These are phyloP conservation scores for Spathaspora gorwiae DNA, from an alignment of 805 yeast genomes.

Conservation along the genomic window DNA sequence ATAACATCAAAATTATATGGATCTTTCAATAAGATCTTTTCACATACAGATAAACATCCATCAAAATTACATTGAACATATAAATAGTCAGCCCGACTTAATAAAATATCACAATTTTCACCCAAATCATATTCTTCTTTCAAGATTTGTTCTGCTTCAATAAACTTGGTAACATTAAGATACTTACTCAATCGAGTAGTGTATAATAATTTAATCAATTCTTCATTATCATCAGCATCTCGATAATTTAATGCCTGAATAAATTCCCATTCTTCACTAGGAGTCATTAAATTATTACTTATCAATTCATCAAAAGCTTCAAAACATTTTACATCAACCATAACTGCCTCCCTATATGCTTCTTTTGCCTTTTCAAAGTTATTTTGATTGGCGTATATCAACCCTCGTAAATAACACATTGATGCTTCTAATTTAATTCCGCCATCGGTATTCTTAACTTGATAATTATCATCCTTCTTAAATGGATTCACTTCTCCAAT, in stretches of 20 bases:
- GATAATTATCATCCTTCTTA: constrained; percentile 36
- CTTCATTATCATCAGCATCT: constrained; percentile 74
- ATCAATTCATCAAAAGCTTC: constrained; percentile 86
- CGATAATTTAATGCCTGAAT: constrained; percentile 60
- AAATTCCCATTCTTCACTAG: constrained; percentile 84
- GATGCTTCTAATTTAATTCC: constrained; percentile 87
- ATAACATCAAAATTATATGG: constrained; percentile 65
- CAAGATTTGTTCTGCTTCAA: constrained; percentile 63
- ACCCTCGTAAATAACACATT: constrained; percentile 79
- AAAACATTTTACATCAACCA: constrained; percentile 84
- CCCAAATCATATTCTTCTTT: constrained; percentile 68
- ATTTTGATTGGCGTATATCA: constrained; percentile 75
- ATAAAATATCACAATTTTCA: constrained; percentile 64
- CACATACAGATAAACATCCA: constrained; percentile 73
- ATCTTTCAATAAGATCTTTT: constrained; percentile 53
- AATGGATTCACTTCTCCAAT: constrained; percentile 83
- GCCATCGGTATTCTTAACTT: constrained; percentile 58
- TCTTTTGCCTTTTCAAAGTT: constrained; percentile 83
- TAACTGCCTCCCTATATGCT: constrained; percentile 79
- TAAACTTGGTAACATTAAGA: constrained; percentile 50
- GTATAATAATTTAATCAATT: constrained; percentile 72
- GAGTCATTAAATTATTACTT: constrained; percentile 68
- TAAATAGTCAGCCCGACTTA: constrained; percentile 63
- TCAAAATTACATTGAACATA: constrained; percentile 76
- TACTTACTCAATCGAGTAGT: constrained; percentile 73